phyloP scores from a whole-genome alignment of 2,329 filamentous ascomycete species.

The Aspergillus terreus region DNA sequence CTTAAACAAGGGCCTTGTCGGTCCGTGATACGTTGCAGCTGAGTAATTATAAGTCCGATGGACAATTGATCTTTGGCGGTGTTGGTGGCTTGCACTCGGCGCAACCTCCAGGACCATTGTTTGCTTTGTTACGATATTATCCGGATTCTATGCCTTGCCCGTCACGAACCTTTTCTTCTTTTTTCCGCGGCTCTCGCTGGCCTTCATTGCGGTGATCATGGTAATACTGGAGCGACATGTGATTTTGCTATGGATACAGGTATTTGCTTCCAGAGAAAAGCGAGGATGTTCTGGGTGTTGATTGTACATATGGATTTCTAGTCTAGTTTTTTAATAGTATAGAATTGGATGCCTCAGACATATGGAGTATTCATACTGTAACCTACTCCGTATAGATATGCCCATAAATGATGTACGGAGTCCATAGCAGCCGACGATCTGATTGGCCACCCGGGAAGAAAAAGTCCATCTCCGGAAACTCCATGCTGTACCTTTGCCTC shows the following conservation, averaged over 20 bases:
- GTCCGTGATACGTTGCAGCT: conserved; percentile 26
- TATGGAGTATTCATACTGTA: too few species aligned
- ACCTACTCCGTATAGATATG: too few species aligned
- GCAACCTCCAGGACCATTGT: neutral
- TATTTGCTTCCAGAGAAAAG: conserved; percentile 1
- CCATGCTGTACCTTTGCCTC: too few species aligned
- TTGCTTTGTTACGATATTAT: neutral
- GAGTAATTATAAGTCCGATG: conserved; percentile 9
- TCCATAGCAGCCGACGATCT: neutral
- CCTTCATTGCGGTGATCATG: conserved; percentile 18
- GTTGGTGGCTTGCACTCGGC: conserved; percentile 5
- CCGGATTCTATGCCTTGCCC: neutral
- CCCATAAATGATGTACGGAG: too few species aligned
- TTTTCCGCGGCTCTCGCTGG: neutral
- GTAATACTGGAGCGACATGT: conserved; percentile 14
- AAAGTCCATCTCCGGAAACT: neutral
- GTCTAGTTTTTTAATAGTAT: neutral
- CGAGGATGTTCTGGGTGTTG: conserved; percentile 1
- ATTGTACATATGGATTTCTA: conserved; percentile 9
- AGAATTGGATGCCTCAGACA: neutral
- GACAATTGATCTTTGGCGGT: conserved; percentile 18
- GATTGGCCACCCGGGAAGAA: neutral
- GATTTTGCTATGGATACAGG: neutral
- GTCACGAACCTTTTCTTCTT: neutral
- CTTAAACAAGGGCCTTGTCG: conserved; percentile 1